phyloP scores from a whole-genome alignment of 2,329 filamentous ascomycete genomes.

The Chaetomiaceae sp. region DNA sequence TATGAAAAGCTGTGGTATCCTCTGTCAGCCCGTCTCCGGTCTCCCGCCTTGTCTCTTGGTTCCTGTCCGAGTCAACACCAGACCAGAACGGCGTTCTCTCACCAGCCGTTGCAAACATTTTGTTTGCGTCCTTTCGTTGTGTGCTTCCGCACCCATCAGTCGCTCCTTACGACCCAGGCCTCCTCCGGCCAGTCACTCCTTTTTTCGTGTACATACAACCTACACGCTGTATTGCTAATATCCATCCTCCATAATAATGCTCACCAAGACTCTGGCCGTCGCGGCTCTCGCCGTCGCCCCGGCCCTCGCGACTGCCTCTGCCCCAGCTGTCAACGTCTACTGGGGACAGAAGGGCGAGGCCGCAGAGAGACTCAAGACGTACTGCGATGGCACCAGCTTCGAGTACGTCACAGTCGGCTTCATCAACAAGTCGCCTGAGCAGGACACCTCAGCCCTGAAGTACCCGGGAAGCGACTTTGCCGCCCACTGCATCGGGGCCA shows the following conservation, averaged over 20 bases:
- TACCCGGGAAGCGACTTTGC: conserved; percentile 40
- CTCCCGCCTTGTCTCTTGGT: conserved; percentile 14
- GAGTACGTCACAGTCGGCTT: conserved; percentile 41
- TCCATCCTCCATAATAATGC: conserved; percentile 24
- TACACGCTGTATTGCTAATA: conserved; percentile 17
- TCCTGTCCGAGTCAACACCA: conserved; percentile 26
- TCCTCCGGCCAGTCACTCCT: conserved; percentile 21
- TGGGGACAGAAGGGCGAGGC: conserved; percentile 31
- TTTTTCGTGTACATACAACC: conserved; percentile 15
- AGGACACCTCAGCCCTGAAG: conserved; percentile 29
- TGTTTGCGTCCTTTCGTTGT: conserved; percentile 35
- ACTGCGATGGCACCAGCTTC: conserved; percentile 34
- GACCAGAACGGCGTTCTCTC: conserved; percentile 27
- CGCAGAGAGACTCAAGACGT: conserved; percentile 23
- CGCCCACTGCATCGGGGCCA: conserved; percentile 33
- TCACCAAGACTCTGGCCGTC: conserved; percentile 27
- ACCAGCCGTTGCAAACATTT: conserved; percentile 30
- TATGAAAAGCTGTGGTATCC: conserved; percentile 22
- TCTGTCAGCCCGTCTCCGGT: conserved; percentile 7
- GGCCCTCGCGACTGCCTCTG: conserved; percentile 25
- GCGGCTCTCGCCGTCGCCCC: conserved; percentile 27
- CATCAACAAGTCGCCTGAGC: conserved; percentile 37
- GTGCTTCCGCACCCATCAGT: conserved; percentile 26
- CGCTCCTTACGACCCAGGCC: conserved; percentile 28
- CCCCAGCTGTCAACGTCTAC: conserved; percentile 31